Evolutionary conservation across 805 yeast genomes (phyloP).

Genomic region (Myxozyma sirexii): DNA sequence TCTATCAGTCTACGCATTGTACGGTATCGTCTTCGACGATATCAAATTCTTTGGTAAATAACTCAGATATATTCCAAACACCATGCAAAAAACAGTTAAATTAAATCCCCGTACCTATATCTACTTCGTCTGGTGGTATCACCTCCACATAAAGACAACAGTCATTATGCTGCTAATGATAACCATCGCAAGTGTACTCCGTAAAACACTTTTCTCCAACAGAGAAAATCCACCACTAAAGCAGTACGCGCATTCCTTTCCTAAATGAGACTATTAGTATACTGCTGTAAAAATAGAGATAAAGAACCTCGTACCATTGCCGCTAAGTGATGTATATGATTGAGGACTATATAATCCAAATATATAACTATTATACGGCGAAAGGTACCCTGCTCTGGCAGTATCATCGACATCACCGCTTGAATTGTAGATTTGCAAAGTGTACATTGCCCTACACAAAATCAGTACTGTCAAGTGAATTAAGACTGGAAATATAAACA

Average conservation of each 20-base stretch:
- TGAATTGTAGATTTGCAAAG: conserved; percentile 45
- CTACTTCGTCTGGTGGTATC: no score
- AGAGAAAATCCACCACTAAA: conserved; percentile 20
- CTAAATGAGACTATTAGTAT: conserved; percentile 1
- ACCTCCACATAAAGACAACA: conserved; percentile 17
- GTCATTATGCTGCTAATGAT: conserved; percentile 12
- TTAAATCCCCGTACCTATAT: no score
- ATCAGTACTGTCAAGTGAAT: conserved; percentile 25
- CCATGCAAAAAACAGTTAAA: no score
- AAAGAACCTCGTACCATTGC: conserved; percentile 10
- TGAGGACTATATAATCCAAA: conserved; percentile 47
- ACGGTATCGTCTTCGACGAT: no score
- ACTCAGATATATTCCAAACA: no score
- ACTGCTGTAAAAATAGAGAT: not conserved
- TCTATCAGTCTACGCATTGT: no score
- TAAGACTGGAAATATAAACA: conserved; percentile 2
- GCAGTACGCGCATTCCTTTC: conserved; percentile 21
- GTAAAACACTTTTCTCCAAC: conserved; percentile 14
- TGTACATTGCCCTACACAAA: conserved; percentile 44
- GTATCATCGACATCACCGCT: conserved; percentile 36
- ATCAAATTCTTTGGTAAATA: no score
- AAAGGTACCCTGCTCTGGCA: conserved; percentile 44
- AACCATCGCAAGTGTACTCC: conserved; percentile 11
- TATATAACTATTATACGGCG: conserved; percentile 37
- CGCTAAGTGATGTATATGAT: conserved; percentile 39